A percentile compares a stretch with the other conserved stretches of the same genome.
Evolutionary conservation across 768 basidiomycete species (phyloP).

Genomic region (Hericium erinaceus): DNA sequence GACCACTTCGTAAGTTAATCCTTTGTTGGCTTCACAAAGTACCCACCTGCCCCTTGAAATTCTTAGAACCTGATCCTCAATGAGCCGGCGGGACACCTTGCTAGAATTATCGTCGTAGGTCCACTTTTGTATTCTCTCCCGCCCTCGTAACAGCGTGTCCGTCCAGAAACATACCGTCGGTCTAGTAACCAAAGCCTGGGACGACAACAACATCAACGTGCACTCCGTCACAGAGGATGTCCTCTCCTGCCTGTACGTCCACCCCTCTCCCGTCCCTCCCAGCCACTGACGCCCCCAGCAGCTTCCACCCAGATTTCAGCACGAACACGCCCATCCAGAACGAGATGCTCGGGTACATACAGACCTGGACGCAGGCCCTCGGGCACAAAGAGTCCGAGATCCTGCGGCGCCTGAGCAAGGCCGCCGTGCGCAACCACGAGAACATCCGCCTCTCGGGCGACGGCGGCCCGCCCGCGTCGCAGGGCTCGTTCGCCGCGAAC

Average conservation of each 20-base stretch:
- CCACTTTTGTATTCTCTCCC: background rate
- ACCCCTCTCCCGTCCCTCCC: background rate
- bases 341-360: constrained; percentile 67
- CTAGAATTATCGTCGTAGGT: constrained; percentile 57
- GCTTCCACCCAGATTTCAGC: constrained; percentile 82
- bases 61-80: constrained; percentile 68
- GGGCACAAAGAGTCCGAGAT: constrained; percentile 38
- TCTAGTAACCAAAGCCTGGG: constrained; percentile 75
- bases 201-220: constrained; percentile 53
- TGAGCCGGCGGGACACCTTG: constrained; percentile 72
- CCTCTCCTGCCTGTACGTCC: constrained; percentile 53
- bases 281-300: constrained; percentile 17
- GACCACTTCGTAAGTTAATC: constrained; percentile 71
- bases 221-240: constrained; percentile 51
- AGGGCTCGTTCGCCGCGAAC: constrained; percentile 39
- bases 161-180: constrained; percentile 53
- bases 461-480: constrained; percentile 34
- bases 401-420: constrained; percentile 50
- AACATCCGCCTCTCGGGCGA: constrained; percentile 54
- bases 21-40: constrained; percentile 7
- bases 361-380: constrained; percentile 47
- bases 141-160: background rate
- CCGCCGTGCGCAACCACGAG: constrained; percentile 61
- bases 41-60: background rate
- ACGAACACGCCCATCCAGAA: constrained; percentile 54